These are phyloP conservation scores for Bidens hawaiensis DNA, from an alignment of 140 eudicot genomes.

Conservation along the genomic window DNA sequence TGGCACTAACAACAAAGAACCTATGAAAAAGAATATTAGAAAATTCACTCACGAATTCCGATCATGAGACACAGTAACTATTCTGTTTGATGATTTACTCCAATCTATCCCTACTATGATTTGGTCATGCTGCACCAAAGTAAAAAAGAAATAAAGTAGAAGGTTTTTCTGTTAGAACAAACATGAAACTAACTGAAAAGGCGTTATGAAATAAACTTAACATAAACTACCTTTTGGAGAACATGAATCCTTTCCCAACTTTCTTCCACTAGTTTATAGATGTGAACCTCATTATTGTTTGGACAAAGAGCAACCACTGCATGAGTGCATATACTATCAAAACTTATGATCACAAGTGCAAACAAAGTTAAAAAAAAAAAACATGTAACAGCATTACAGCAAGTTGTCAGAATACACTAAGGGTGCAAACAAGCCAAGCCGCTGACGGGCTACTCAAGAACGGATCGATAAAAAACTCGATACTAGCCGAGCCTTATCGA, in stretches of 20 bases:
- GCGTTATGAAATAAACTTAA: neutral
- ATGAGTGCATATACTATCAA: constrained; percentile 16
- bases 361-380: neutral
- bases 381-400: no score
- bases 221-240: constrained; percentile 76
- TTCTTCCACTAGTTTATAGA: constrained; percentile 49
- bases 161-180: no score
- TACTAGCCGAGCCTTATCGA: no score
- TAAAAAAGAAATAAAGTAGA: constrained; percentile 18
- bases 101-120: constrained; percentile 95
- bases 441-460: no score
- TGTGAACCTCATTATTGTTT: constrained; percentile 86
- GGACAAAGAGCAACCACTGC: constrained; percentile 97
- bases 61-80: constrained; percentile 98
- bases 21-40: no score
- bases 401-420: neutral
- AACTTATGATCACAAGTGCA: neutral
- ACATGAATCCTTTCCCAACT: constrained; percentile 93
- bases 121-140: constrained; percentile 84
- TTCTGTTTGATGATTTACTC: constrained; percentile 78
- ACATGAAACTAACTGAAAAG: neutral
- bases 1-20: no score
- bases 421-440: no score
- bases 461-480: no score
- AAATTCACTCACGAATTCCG: constrained; percentile 87